Base-by-base conservation (phyloP, 257 asterid species). In the Solanum gandarillasii region DNA sequence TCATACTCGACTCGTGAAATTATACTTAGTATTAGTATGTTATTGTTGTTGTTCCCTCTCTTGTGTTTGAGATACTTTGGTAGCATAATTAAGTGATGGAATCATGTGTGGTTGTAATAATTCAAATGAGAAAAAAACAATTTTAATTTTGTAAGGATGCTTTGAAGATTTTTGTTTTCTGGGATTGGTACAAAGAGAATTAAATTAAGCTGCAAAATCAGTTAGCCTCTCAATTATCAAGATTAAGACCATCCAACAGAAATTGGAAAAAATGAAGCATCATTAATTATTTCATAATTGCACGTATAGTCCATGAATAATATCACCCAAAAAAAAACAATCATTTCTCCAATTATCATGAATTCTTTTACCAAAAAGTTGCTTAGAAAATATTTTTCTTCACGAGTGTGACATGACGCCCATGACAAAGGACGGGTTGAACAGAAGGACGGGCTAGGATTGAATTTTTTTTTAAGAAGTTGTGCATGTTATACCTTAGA, bases 71-170 rank as follows among this genome's bases (percentile, higher is more conserved):
- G 52, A 73, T 78, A 32, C 35, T 62, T 88, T 79, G 87, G 86
- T 86, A 84, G 55, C 67, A 71, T 88, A n/a, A n/a, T n/a, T n/a
- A 90, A 86, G 70, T 89, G 73, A 83, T 79, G 82, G 86, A 68
- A 85, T 82, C 89, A 83, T 84, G 52, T 90, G 93, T 91, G 93
- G 92, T 38, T 86, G 87, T 82, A 74, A 89, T 86, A 81, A 83
- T 74, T 43, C 67, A 75, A 84, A 88, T 65, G n/a, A 73, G 34
- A 88, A 87, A 46, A 62, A 86, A 78, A 88, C 90, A 89, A 88
- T 89, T 87, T 73, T 81, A 88, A 88, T 89, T 68, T 86, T 46
- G 87, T 83, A 62, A 88, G 90, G 89, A 84, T 87, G 86, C 88
- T 88, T 74, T 72, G 85, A 67, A 89, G 89, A 89, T 87, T 87